These are phyloP conservation scores for Fonsecaea multimorphosa DNA, from an alignment of 2,329 filamentous ascomycete genomes.

Conservation along the genomic window DNA sequence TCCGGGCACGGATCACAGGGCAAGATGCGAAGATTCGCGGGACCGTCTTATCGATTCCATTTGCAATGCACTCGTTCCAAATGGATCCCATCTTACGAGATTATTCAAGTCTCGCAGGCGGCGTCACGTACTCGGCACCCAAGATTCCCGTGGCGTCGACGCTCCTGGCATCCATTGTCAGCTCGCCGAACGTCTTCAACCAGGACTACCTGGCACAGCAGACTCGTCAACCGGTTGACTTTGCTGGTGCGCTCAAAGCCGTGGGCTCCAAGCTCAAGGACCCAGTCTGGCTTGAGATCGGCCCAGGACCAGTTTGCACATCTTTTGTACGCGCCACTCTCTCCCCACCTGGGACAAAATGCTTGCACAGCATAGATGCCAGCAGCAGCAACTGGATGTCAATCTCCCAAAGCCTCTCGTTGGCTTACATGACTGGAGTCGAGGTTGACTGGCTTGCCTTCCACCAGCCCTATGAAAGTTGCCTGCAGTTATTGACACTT, in stretches of 20 bases:
- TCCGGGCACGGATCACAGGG: conserved; percentile 54
- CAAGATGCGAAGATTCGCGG: conserved; percentile 63
- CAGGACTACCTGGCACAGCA: conserved; percentile 69
- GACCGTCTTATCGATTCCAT: conserved; percentile 68
- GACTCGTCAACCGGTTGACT: conserved; percentile 72
- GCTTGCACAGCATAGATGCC: conserved; percentile 67
- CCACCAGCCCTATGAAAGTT: conserved; percentile 65
- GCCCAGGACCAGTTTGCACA: conserved; percentile 73
- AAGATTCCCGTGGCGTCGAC: conserved; percentile 69
- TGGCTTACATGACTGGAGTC: conserved; percentile 67
- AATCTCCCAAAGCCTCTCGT: conserved; percentile 62
- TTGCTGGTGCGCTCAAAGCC: conserved; percentile 66
- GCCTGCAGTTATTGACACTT: conserved; percentile 64
- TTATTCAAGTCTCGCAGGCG: conserved; percentile 61
- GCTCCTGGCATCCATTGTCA: conserved; percentile 65
- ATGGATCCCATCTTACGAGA: conserved; percentile 67
- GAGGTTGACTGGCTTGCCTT: conserved; percentile 74
- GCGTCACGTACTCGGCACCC: conserved; percentile 65
- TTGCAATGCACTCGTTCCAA: conserved; percentile 71
- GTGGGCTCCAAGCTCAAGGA: conserved; percentile 67
- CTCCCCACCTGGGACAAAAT: conserved; percentile 62
- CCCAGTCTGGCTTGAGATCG: conserved; percentile 74
- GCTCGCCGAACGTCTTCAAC: conserved; percentile 62
- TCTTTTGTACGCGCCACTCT: conserved; percentile 72
- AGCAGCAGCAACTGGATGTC: conserved; percentile 70